phyloP scores from a whole-genome alignment of 768 basidiomycete genomes.

The Macrolepiota albuminosa region DNA sequence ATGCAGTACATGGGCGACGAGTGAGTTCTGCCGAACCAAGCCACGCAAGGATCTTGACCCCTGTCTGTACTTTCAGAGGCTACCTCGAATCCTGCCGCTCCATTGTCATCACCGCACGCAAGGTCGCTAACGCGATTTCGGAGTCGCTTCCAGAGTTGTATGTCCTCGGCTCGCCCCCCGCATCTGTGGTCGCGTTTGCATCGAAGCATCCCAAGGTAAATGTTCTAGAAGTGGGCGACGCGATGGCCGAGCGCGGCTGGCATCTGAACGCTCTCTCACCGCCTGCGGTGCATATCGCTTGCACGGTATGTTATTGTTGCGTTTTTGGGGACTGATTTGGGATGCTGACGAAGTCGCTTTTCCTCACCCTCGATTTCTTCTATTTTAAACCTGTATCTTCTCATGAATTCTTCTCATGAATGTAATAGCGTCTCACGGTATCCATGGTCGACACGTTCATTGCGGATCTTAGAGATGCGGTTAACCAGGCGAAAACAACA shows the following conservation, averaged over 20 bases:
- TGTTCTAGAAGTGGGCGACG: slow-evolving; percentile 87
- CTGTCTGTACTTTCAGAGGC: slow-evolving; percentile 46
- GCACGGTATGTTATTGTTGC: slow-evolving; percentile 59
- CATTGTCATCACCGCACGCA: slow-evolving; percentile 74
- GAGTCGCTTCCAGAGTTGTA: slow-evolving; percentile 77
- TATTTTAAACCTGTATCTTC: neutral
- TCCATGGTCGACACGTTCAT: slow-evolving; percentile 72
- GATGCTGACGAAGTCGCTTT: slow-evolving; percentile 5
- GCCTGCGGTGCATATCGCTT: slow-evolving; percentile 87
- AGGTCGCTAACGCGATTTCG: slow-evolving; percentile 63
- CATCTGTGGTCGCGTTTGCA: slow-evolving; percentile 88
- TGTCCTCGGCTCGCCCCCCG: slow-evolving; percentile 84
- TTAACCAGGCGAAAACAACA: slow-evolving; percentile 62
- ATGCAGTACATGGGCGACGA: slow-evolving; percentile 89
- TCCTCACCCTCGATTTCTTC: neutral
- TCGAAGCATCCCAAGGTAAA: slow-evolving; percentile 58
- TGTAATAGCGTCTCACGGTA: slow-evolving; percentile 70
- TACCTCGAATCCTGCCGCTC: slow-evolving; percentile 81
- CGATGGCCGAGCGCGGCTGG: slow-evolving; percentile 84
- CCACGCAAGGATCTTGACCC: neutral
- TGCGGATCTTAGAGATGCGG: slow-evolving; percentile 74
- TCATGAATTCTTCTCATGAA: neutral
- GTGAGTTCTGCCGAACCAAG: slow-evolving; percentile 38
- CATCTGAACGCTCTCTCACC: slow-evolving; percentile 86
- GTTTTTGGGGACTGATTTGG: neutral